phyloP scores from a whole-genome alignment of 73 alveolate genomes.

The Tetrahymena elliotti region DNA sequence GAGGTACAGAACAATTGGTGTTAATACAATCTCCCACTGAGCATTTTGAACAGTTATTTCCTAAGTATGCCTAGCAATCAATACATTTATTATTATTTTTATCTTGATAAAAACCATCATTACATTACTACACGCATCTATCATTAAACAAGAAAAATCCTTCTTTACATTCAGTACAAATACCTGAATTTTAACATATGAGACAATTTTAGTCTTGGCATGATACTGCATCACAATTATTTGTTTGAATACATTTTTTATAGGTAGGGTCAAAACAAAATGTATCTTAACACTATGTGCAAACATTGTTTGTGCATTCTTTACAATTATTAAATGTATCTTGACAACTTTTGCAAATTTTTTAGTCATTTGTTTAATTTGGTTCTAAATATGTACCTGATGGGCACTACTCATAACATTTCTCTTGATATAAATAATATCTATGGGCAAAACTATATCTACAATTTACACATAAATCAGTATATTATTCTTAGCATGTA shows the following conservation, averaged over 20 bases:
- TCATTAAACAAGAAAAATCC: background rate
- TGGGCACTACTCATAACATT: background rate
- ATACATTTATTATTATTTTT: background rate
- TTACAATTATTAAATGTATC: background rate
- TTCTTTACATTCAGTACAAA: background rate
- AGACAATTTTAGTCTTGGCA: background rate
- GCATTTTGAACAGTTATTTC: background rate
- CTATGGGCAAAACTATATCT: background rate
- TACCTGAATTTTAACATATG: background rate
- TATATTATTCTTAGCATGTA: background rate
- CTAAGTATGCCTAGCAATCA: background rate
- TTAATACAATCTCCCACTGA: background rate
- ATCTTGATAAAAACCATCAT: background rate
- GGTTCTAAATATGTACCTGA: background rate
- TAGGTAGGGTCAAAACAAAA: background rate
- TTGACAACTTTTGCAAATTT: background rate
- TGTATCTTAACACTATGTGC: background rate
- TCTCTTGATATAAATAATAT: background rate
- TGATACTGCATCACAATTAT: background rate
- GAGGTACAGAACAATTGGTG: background rate
- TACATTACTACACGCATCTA: background rate
- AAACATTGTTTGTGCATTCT: background rate
- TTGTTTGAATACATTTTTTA: background rate
- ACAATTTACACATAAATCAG: background rate
- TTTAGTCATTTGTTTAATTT: no score